Percentiles rank a stretch among this genome's conserved stretches.
Evolutionary conservation across 805 yeast genomes (phyloP).

Genomic region (Teunomyces aglyptinius): DNA sequence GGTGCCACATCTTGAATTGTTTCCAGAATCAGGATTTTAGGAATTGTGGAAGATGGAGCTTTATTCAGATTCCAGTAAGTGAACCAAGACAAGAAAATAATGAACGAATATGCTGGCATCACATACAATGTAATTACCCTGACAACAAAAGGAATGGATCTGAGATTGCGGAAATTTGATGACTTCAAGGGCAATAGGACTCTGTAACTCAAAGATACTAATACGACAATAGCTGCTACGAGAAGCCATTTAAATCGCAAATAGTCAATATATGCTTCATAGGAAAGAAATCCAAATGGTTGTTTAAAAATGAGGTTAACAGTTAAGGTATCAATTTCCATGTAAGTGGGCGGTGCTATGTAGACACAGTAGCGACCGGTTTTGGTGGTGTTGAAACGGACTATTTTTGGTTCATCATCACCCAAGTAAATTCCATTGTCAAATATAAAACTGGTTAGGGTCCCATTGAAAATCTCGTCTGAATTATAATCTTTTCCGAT

Average conservation of each 20-base stretch:
- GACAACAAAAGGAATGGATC: slow-evolving; percentile 27
- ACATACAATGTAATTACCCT: slow-evolving; percentile 26
- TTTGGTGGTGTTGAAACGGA: slow-evolving; percentile 10
- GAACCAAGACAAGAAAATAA: background rate
- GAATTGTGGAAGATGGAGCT: too few species aligned
- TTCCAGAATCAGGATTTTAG: too few species aligned
- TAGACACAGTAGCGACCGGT: slow-evolving; percentile 33
- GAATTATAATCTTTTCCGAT: background rate
- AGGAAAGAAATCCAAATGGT: slow-evolving; percentile 26
- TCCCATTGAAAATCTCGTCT: background rate
- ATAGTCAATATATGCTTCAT: slow-evolving; percentile 14
- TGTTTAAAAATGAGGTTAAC: slow-evolving; percentile 19
- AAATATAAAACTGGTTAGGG: background rate
- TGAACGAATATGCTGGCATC: slow-evolving; percentile 16
- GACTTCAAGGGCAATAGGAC: slow-evolving; percentile 18
- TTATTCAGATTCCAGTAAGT: background rate
- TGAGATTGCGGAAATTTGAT: slow-evolving; percentile 19
- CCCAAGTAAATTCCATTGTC: background rate
- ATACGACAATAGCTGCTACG: slow-evolving; percentile 14
- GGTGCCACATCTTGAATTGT: background rate
- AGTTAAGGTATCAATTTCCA: slow-evolving; percentile 6
- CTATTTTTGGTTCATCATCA: slow-evolving; percentile 7
- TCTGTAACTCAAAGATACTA: slow-evolving; percentile 19
- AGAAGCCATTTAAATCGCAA: slow-evolving; percentile 13
- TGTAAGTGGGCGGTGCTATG: slow-evolving; percentile 21